These are phyloP conservation scores for Aspergillus sp. DNA, from an alignment of 2,329 filamentous ascomycete species.

Conservation along the genomic window DNA sequence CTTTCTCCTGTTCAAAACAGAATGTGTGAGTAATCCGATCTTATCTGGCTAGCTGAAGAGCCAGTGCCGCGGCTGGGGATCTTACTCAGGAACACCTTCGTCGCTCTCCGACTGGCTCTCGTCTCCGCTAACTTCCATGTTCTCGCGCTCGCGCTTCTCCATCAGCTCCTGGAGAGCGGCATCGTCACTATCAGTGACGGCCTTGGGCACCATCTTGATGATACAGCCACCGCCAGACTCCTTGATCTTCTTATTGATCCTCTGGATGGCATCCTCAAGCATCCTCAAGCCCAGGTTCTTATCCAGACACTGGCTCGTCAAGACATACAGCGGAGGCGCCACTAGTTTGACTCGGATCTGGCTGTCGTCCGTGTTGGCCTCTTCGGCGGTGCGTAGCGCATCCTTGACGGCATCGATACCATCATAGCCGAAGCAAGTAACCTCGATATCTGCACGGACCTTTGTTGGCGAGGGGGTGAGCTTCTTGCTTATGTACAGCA, in stretches of 20 bases:
- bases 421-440: conserved; percentile 91
- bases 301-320: conserved; percentile 91
- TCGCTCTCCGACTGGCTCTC: conserved; percentile 94
- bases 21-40: neutral
- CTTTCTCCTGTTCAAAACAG: neutral
- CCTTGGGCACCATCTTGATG: conserved; percentile 98
- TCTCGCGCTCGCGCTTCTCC: conserved; percentile 98
- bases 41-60: neutral
- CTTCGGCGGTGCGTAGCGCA: conserved; percentile 82
- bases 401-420: conserved; percentile 97
- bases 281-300: conserved; percentile 77
- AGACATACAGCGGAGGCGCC: conserved; percentile 91
- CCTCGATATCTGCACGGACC: conserved; percentile 94
- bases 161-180: conserved; percentile 94
- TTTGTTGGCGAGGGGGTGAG: conserved; percentile 98
- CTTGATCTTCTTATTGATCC: conserved; percentile 74
- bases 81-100: conserved; percentile 59
- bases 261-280: conserved; percentile 80
- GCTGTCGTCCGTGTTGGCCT: conserved; percentile 80
- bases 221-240: conserved; percentile 67
- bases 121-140: conserved; percentile 94
- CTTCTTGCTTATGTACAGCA: conserved; percentile 93
- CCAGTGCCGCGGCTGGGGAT: neutral
- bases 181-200: conserved; percentile 96
- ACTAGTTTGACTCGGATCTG: conserved; percentile 98